These are phyloP conservation scores for Xerocomus subilludens DNA, from an alignment of 1,284 basidiomycete genomes.

Conservation along the genomic window DNA sequence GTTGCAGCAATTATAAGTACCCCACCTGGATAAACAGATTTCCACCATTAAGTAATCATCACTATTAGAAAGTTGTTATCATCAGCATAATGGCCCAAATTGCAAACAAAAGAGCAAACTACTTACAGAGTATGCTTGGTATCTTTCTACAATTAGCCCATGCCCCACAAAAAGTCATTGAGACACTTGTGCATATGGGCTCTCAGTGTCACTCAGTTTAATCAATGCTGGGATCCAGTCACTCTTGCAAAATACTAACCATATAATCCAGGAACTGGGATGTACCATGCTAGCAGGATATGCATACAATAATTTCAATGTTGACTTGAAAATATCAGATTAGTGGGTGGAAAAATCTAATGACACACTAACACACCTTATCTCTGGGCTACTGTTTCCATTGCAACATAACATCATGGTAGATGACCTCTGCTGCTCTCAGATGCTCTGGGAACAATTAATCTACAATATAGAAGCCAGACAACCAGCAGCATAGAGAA, in stretches of 20 bases:
- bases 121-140: conserved; percentile 19
- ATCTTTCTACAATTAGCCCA: conserved; percentile 25
- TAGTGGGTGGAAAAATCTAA: not conserved
- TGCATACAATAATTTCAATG: conserved; percentile 21
- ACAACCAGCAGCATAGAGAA: not conserved
- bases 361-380: conserved; percentile 7
- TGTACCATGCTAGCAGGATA: not conserved
- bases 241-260: not conserved
- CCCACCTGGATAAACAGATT: not conserved
- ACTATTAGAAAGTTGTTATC: conserved; percentile 12
- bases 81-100: conserved; percentile 20
- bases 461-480: not conserved
- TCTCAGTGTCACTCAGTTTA: conserved; percentile 8
- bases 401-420: not conserved
- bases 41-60: not conserved
- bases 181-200: conserved; percentile 11
- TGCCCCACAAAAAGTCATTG: conserved; percentile 17
- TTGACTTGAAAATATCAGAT: conserved; percentile 18
- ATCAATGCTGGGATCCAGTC: conserved; percentile 7
- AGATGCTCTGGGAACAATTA: conserved; percentile 2
- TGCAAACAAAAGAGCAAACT: conserved; percentile 12
- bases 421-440: conserved; percentile 7
- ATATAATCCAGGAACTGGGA: not conserved
- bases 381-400: conserved; percentile 14
- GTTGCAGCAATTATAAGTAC: not conserved